These are phyloP conservation scores for Sporothrix dimorphospora DNA, from an alignment of 2,329 filamentous ascomycete genomes.

Conservation along the genomic window DNA sequence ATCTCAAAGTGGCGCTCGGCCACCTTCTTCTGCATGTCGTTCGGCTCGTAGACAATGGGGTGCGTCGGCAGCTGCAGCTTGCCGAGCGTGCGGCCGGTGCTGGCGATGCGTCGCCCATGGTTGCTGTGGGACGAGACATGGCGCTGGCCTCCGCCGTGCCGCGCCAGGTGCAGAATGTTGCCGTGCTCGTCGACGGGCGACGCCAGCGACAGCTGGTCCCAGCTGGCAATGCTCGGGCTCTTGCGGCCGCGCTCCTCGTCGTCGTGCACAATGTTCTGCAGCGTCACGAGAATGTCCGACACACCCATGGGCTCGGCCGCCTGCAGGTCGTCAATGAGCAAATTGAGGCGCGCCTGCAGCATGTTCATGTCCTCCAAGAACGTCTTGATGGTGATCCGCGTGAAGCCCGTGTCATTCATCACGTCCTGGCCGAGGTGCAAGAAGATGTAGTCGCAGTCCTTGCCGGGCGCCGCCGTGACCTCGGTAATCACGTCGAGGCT, in stretches of 20 bases:
- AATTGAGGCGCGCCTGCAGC: constrained; percentile 81
- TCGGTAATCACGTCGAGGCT: constrained; percentile 78
- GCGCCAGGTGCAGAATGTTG: constrained; percentile 61
- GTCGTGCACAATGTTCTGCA: constrained; percentile 72
- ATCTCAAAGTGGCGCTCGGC: constrained; percentile 85
- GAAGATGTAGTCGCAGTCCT: constrained; percentile 91
- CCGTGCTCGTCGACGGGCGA: constrained; percentile 34
- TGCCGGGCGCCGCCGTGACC: constrained; percentile 85
- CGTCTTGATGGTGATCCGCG: constrained; percentile 83
- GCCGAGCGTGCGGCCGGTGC: constrained; percentile 48
- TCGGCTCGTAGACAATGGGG: constrained; percentile 81
- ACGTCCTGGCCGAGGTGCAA: constrained; percentile 70
- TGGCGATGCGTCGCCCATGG: not conserved
- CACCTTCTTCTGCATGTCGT: constrained; percentile 74
- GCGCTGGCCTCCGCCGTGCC: constrained; percentile 39
- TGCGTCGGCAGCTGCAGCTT: constrained; percentile 83
- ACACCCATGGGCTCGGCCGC: constrained; percentile 70
- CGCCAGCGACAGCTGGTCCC: constrained; percentile 73
- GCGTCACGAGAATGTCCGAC: constrained; percentile 68
- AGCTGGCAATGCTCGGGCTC: constrained; percentile 82
- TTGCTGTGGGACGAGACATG: constrained; percentile 38
- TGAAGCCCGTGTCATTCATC: constrained; percentile 64
- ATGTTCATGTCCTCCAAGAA: constrained; percentile 87
- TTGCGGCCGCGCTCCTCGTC: constrained; percentile 60
- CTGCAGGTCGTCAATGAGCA: constrained; percentile 78